Percentiles rank a stretch among this genome's conserved stretches.
phyloP scores from a whole-genome alignment of 805 yeast species.

The Wickerhamiella occidentalis region DNA sequence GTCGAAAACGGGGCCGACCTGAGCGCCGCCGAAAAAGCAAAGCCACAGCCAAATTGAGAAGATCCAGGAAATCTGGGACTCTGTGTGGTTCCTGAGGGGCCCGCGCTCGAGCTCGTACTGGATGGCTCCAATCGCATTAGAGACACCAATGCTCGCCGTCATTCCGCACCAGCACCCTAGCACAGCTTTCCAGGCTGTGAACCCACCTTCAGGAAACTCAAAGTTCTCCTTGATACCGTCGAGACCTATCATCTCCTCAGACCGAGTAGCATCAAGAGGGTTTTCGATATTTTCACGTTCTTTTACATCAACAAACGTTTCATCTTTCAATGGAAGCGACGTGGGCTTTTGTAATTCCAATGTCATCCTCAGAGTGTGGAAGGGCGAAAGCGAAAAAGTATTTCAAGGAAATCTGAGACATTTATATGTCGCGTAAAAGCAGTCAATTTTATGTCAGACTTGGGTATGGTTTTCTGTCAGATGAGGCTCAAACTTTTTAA shows the following conservation, averaged over 20 bases:
- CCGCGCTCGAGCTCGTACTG: slow-evolving; percentile 49
- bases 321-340: neutral
- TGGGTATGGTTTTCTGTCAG: neutral
- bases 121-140: slow-evolving; percentile 54
- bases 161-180: slow-evolving; percentile 50
- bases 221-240: neutral
- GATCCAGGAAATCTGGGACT: slow-evolving; percentile 55
- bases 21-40: slow-evolving; percentile 36
- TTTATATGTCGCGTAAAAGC: too few species aligned
- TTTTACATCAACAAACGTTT: neutral
- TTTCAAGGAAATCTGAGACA: too few species aligned
- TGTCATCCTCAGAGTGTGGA: neutral
- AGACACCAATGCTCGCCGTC: slow-evolving; percentile 47
- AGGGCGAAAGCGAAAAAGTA: neutral
- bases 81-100: slow-evolving; percentile 35
- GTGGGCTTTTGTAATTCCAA: neutral
- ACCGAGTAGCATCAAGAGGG: neutral
- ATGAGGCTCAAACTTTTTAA: too few species aligned
- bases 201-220: slow-evolving; percentile 40
- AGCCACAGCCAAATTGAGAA: slow-evolving; percentile 35
- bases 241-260: slow-evolving; percentile 2
- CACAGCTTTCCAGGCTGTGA: slow-evolving; percentile 42
- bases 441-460: neutral
- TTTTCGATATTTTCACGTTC: neutral
- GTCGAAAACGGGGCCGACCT: slow-evolving; percentile 43